Evolutionary conservation across 2,329 filamentous ascomycete species (phyloP), one percentile per base, ranked within the genome.

Genomic region (Fusarium kyushuense): DNA sequence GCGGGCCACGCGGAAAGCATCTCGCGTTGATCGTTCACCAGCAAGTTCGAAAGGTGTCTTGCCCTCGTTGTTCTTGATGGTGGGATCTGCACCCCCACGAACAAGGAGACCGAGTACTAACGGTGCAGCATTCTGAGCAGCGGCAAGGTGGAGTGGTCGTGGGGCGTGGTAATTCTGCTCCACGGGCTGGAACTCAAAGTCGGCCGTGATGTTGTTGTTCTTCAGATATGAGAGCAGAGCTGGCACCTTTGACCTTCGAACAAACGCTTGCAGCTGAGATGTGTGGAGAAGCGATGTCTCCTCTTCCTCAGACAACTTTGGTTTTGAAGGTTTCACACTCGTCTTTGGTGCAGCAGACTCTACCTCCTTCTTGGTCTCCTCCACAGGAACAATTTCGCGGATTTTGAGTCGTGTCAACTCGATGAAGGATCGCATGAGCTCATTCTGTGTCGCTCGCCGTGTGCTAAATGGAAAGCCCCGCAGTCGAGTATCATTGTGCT

Each of bases 381-480:
- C 85, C 5, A 83, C 85, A 67, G 93, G 91, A 59, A 92, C 86
- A 29, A 98, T 86, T 65, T 92, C 90, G 48, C 88, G 89, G 46
- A 97, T 86, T 79, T 99, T 97, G 17, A 97, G 86, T 17, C 96
- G 86, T 0, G 96, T 99, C 32, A 99, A 85, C 80, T 99, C 96
- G 65, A 97, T 92, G 74, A 97, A 99, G 1, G 92, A 92, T 38
- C 95, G 89, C 91, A 98, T 96, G 0, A 99, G 88, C 78, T 99
- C 96, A 47, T 91, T 92, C 75, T 98, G 94, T 0, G 96, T 99
- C 1, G 96, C 93, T 58, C 96, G 86, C 14, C 94, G 87, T 11
- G 96, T 99, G 77, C 87, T 97, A 78, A 99, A 99, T 0, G 96
- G 96, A 67, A 99, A 97, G 0, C 92, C 91, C 57, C 96, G 87